These are phyloP conservation scores for Serendipita indica DNA, from an alignment of 768 basidiomycete species.

Conservation along the genomic window DNA sequence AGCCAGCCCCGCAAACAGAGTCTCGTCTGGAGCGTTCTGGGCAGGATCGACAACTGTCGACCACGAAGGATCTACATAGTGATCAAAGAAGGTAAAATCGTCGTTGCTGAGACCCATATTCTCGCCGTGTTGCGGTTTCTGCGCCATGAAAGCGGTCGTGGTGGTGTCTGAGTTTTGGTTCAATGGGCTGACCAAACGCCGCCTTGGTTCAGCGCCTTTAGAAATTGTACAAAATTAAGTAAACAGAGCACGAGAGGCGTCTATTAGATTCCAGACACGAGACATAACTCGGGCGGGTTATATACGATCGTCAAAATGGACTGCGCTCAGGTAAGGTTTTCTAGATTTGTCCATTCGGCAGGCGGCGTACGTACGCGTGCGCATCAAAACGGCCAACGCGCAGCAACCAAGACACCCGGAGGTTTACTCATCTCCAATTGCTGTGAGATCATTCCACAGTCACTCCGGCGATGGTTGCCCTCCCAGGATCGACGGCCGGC, in stretches of 20 bases:
- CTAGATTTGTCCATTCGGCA: conserved; percentile 3
- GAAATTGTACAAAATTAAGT: too few species aligned
- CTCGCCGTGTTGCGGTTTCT: neutral
- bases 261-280: too few species aligned
- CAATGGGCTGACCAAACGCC: too few species aligned
- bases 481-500: conserved; percentile 37
- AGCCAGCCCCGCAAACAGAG: neutral
- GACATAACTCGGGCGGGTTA: too few species aligned
- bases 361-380: too few species aligned
- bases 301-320: neutral
- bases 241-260: too few species aligned
- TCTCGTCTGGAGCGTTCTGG: neutral
- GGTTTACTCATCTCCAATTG: too few species aligned
- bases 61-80: conserved; percentile 9
- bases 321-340: neutral
- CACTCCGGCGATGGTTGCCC: too few species aligned
- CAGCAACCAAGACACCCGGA: too few species aligned
- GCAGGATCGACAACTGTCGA: neutral
- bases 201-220: too few species aligned
- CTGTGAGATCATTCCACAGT: too few species aligned
- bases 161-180: neutral
- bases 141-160: conserved; percentile 2
- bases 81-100: conserved; percentile 7
- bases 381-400: too few species aligned
- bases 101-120: neutral